These are phyloP conservation scores for Boletus tomentosulus DNA, from an alignment of 768 basidiomycete species.

Conservation along the genomic window DNA sequence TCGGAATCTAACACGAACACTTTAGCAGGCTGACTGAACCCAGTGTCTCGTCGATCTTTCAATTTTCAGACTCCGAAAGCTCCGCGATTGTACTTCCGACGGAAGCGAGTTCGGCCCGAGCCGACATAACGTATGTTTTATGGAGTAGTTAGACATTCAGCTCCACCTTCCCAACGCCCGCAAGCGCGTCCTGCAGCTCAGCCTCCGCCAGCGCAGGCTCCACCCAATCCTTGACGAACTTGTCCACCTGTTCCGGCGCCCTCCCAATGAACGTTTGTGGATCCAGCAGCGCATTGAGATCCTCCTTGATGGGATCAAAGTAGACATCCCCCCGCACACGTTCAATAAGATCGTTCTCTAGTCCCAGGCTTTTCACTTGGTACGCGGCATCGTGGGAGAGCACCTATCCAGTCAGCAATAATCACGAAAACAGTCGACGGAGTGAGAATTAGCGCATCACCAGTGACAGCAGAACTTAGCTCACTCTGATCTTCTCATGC, in stretches of 20 bases:
- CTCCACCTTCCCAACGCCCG: slow-evolving; percentile 55
- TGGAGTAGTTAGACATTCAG: slow-evolving; percentile 37
- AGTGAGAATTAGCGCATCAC: slow-evolving; percentile 13
- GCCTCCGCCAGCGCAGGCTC: slow-evolving; percentile 65
- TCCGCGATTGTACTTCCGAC: slow-evolving; percentile 12
- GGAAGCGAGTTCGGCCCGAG: slow-evolving; percentile 21
- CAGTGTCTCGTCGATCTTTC: slow-evolving; percentile 7
- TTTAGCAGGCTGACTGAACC: background rate
- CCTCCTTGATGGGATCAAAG: slow-evolving; percentile 80
- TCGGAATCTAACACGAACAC: background rate
- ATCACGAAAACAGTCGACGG: slow-evolving; percentile 3
- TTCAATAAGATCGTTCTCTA: slow-evolving; percentile 93
- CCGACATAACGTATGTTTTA: slow-evolving; percentile 2
- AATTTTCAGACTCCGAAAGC: slow-evolving; percentile 19
- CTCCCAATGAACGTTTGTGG: slow-evolving; percentile 88
- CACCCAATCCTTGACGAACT: slow-evolving; percentile 85
- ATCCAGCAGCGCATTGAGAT: slow-evolving; percentile 77
- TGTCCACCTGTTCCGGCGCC: slow-evolving; percentile 92
- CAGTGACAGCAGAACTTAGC: slow-evolving; percentile 19
- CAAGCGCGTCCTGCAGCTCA: slow-evolving; percentile 53
- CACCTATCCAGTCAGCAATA: slow-evolving; percentile 45
- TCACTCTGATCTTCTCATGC: slow-evolving; percentile 89
- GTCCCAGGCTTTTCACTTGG: slow-evolving; percentile 91
- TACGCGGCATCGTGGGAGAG: slow-evolving; percentile 92
- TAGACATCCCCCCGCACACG: slow-evolving; percentile 78